Evolutionary conservation across 345 rosid genomes (phyloP), one percentile per base, ranked within the genome.

Genomic region (Camelina hispida): DNA sequence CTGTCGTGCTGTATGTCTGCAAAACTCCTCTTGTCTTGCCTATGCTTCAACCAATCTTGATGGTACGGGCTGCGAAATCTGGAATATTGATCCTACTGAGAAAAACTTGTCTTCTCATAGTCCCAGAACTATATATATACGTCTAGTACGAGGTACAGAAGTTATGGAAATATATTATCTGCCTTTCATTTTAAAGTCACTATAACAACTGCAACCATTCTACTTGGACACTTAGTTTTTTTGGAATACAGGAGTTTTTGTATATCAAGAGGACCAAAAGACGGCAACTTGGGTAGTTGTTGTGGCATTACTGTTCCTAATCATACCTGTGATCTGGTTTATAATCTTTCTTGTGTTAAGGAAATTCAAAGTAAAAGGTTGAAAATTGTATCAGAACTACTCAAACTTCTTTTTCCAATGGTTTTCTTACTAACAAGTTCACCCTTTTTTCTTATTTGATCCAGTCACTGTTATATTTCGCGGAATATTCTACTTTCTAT

Each of bases 61-160:
- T 63, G 74, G 37, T 38, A 85, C 80, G 5, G 82, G 77, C 11
- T 85, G 88, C 28, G 79, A 83, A 37, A 74, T 79, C 47, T 85
- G 86, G 88, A 35, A 73, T 28, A 55, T 5, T 1, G 70, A 71
- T 17, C 76, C 68, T 28, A 71, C 68, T 11, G 40, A 16, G 0
- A 57, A 58, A 13, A 6, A 1, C 2, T 57, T 55, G 12, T 23
- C 68, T 71, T 65, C 56, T 40, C 66, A 64, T 4, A 64, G 40
- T 4, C 16, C 68, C 16, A 70, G 68, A 58, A 71, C 53, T 40
- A 50, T 77, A 71, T 38, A 23, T 48, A 28, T 71, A 18, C 67
- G 59, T 9, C 7, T 40, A 25, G 5, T n/a, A 17, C 9, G 38
- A 64, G 68, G 81, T 76, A 70, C 9, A 51, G 2, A 17, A 38